Evolutionary conservation across 2,329 filamentous ascomycete species (phyloP).

Genomic region (Tolypocladium nubicola): DNA sequence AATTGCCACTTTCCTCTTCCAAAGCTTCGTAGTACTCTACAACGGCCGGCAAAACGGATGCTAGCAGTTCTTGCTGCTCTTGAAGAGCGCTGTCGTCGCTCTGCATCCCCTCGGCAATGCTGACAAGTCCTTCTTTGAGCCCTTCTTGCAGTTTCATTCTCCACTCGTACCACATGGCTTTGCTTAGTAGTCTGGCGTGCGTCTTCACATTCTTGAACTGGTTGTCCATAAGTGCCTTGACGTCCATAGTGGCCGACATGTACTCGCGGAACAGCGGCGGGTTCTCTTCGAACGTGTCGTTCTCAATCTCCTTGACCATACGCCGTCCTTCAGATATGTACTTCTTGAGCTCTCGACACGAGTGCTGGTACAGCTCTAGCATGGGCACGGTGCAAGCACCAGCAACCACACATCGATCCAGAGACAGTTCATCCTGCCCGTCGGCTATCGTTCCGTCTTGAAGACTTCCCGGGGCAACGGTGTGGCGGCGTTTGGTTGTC

Average conservation of each 20-base stretch:
- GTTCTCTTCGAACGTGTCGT: conserved; percentile 80
- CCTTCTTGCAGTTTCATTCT: conserved; percentile 77
- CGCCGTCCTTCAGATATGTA: conserved; percentile 90
- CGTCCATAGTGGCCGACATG: conserved; percentile 69
- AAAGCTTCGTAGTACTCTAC: conserved; percentile 50
- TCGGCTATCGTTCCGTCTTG: conserved; percentile 29
- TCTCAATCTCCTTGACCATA: conserved; percentile 85
- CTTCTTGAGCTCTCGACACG: conserved; percentile 88
- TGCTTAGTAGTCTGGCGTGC: conserved; percentile 79
- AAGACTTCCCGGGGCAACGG: conserved; percentile 49
- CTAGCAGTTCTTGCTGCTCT: conserved; percentile 58
- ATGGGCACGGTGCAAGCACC: conserved; percentile 87
- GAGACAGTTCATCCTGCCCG: conserved; percentile 40
- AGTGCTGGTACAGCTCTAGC: conserved; percentile 90
- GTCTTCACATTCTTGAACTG: conserved; percentile 98
- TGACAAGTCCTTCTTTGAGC: conserved; percentile 68
- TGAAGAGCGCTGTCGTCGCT: conserved; percentile 57
- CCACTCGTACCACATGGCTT: conserved; percentile 98
- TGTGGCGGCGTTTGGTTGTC: conserved; percentile 89
- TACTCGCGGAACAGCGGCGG: conserved; percentile 89
- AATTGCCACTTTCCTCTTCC: conserved; percentile 49
- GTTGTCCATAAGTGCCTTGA: conserved; percentile 82
- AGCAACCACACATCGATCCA: conserved; percentile 76
- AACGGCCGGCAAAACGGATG: conserved; percentile 56
- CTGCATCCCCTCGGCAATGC: conserved; percentile 67